These are phyloP conservation scores for Phytophthora podocarpi DNA, from an alignment of 352 stramenopile species.

Conservation along the genomic window DNA sequence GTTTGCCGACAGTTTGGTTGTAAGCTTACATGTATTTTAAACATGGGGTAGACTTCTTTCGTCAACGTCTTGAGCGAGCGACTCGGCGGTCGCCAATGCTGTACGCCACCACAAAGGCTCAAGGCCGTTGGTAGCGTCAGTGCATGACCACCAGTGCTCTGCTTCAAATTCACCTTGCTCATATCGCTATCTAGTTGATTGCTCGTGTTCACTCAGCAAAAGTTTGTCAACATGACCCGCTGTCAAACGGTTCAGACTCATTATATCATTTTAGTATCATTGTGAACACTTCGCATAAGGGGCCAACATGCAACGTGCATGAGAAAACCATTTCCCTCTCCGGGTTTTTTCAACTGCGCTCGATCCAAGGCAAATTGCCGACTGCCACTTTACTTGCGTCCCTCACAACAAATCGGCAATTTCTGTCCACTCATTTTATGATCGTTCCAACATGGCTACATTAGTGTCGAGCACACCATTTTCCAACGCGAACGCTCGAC, in stretches of 20 bases:
- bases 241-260: constrained; percentile 68
- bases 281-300: constrained; percentile 41
- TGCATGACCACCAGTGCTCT: too few relatives aligned
- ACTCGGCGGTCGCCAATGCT: too few relatives aligned
- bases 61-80: background rate
- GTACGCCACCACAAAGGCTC: too few relatives aligned
- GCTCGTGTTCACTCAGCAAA: constrained; percentile 62
- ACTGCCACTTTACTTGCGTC: constrained; percentile 13
- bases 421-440: constrained; percentile 37
- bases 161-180: too few relatives aligned
- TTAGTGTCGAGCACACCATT: constrained; percentile 35
- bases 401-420: background rate
- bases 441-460: constrained; percentile 36
- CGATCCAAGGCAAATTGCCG: constrained; percentile 13
- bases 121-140: too few relatives aligned
- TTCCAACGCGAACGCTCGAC: background rate
- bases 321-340: background rate
- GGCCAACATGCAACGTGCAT: constrained; percentile 2
- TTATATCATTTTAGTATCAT: constrained; percentile 85
- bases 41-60: background rate
- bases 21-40: background rate
- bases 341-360: background rate
- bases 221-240: constrained; percentile 57
- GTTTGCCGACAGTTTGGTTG: background rate
- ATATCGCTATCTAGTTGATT: constrained; percentile 8